Percentiles rank a stretch among this genome's conserved stretches.
These are phyloP conservation scores for Aspergillus carlsbadensis DNA, from an alignment of 495 filamentous ascomycete genomes.

Conservation along the genomic window DNA sequence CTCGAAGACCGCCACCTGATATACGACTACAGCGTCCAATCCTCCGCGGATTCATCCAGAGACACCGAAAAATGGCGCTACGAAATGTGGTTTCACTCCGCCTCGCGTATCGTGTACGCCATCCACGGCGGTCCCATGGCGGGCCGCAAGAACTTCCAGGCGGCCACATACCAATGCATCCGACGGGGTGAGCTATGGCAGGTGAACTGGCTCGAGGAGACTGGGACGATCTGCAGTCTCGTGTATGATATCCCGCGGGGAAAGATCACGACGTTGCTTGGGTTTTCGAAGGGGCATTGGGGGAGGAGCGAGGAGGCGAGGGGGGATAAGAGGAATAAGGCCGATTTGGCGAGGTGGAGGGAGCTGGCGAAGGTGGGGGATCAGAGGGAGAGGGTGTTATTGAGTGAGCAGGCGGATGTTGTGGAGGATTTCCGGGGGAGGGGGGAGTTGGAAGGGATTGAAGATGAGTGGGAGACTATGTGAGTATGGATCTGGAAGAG, in stretches of 20 bases:
- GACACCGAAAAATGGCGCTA: constrained; percentile 44
- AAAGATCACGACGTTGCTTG: constrained; percentile 34
- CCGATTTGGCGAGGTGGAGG: constrained; percentile 34
- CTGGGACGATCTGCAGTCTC: constrained; percentile 38
- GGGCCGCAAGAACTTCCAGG: constrained; percentile 37
- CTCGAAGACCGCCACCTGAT: constrained; percentile 39
- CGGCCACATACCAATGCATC: constrained; percentile 40
- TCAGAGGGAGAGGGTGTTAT: constrained; percentile 33
- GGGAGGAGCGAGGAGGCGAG: constrained; percentile 32
- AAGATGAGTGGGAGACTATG: neutral
- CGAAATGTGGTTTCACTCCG: constrained; percentile 45
- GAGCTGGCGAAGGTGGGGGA: constrained; percentile 31
- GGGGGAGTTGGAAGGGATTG: neutral
- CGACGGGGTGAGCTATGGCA: constrained; percentile 38
- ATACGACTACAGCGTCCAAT: constrained; percentile 37
- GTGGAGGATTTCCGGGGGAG: constrained; percentile 34
- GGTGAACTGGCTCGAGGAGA: constrained; percentile 43
- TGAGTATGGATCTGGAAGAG: neutral
- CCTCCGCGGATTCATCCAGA: constrained; percentile 21
- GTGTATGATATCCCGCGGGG: constrained; percentile 35
- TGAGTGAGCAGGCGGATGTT: constrained; percentile 42
- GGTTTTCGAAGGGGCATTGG: constrained; percentile 41
- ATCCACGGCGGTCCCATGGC: constrained; percentile 45
- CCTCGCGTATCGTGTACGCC: constrained; percentile 40
- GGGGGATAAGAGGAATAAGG: constrained; percentile 37